These are phyloP conservation scores for Pseudogymnoascus sp. DNA, from an alignment of 2,329 filamentous ascomycete genomes.

Conservation along the genomic window DNA sequence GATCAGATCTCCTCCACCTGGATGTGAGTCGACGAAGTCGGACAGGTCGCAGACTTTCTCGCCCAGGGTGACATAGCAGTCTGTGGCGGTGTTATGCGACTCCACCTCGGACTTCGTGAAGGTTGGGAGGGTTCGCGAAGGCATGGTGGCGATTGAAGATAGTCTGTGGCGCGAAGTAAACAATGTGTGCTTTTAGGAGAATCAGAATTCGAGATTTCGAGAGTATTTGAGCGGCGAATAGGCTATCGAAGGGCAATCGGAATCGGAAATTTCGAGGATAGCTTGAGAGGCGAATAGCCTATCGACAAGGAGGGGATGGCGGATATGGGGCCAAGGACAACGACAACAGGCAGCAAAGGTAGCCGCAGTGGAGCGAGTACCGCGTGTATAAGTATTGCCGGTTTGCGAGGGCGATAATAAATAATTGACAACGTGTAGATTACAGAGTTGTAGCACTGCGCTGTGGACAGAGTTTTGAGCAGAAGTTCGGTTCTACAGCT, in stretches of 20 bases:
- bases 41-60: constrained; percentile 93
- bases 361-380: background rate
- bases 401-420: background rate
- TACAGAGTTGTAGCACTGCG: background rate
- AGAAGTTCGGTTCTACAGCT: background rate
- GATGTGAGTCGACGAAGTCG: constrained; percentile 81
- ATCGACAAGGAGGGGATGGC: background rate
- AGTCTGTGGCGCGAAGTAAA: background rate
- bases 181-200: background rate
- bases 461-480: background rate
- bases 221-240: background rate
- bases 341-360: background rate
- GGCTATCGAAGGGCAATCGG: background rate
- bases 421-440: background rate
- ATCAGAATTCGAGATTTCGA: background rate
- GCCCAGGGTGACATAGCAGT: constrained; percentile 89
- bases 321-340: background rate
- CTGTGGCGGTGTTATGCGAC: constrained; percentile 69
- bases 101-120: constrained; percentile 75
- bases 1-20: constrained; percentile 81
- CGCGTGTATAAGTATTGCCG: background rate
- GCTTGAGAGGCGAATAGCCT: background rate
- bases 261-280: background rate
- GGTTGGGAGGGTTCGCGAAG: constrained; percentile 72
- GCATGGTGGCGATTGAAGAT: constrained; percentile 47